These are phyloP conservation scores for Xerocomellus dryophilus DNA, from an alignment of 768 basidiomycete species.

Conservation along the genomic window DNA sequence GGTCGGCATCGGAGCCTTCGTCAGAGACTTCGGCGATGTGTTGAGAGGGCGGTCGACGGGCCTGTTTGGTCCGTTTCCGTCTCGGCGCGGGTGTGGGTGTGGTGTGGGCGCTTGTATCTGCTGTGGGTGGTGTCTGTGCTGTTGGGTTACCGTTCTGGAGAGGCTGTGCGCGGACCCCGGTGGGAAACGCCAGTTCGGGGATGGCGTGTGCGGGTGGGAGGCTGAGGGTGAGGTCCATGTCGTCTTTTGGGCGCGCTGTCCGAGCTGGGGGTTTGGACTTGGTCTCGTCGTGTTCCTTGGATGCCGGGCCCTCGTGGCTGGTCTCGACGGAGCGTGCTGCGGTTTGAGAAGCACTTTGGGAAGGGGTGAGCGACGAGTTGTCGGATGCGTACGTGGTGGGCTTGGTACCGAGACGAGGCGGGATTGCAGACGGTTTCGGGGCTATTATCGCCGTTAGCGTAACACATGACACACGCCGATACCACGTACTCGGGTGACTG, in stretches of 20 bases:
- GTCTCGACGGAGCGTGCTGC: constrained; percentile 19
- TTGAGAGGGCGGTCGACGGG: constrained; percentile 23
- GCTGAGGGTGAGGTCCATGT: constrained; percentile 14
- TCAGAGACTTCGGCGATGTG: constrained; percentile 25
- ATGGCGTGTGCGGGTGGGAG: constrained; percentile 30
- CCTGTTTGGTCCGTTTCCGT: constrained; percentile 4
- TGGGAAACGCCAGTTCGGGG: constrained; percentile 27
- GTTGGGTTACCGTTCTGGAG: neutral
- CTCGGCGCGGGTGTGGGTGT: neutral
- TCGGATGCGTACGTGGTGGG: constrained; percentile 43
- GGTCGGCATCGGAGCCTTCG: constrained; percentile 13
- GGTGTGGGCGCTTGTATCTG: neutral
- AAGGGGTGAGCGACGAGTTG: constrained; percentile 67
- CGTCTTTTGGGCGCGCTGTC: neutral
- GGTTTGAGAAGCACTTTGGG: constrained; percentile 69
- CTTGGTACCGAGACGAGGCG: constrained; percentile 4
- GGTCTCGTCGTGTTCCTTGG: constrained; percentile 3
- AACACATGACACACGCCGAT: neutral
- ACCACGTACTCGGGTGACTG: constrained; percentile 2
- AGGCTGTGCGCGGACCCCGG: constrained; percentile 9
- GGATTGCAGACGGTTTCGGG: constrained; percentile 4
- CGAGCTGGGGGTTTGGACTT: neutral
- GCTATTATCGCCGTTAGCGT: neutral
- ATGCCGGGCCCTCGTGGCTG: constrained; percentile 12
- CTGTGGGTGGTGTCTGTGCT: too few species aligned